A percentile compares a stretch with the other conserved stretches of the same genome.
These are phyloP conservation scores for Colletotrichum orchidophilum DNA, from an alignment of 2,329 filamentous ascomycete species.

Conservation along the genomic window DNA sequence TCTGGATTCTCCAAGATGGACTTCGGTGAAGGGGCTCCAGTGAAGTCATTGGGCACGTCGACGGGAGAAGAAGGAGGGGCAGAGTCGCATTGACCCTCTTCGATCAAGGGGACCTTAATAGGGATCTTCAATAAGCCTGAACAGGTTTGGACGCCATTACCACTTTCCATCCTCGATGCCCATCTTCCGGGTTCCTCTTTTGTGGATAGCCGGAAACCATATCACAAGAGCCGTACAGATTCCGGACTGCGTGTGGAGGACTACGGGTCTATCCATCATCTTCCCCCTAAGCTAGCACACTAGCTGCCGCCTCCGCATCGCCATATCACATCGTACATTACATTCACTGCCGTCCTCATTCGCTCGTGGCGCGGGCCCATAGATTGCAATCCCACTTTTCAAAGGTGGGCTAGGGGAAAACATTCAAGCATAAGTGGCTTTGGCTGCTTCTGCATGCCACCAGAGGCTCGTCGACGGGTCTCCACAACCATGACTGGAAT, in stretches of 20 bases:
- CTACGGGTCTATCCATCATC: neutral
- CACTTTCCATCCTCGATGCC: conserved; percentile 18
- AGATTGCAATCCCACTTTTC: conserved; percentile 3
- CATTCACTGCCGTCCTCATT: conserved; percentile 8
- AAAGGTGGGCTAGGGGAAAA: neutral
- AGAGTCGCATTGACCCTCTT: conserved; percentile 8
- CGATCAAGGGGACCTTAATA: conserved; percentile 1
- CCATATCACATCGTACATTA: conserved; percentile 13
- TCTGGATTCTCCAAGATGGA: neutral
- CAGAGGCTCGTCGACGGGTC: conserved; percentile 3
- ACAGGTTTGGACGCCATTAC: conserved; percentile 15
- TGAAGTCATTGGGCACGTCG: neutral
- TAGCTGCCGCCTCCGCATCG: neutral
- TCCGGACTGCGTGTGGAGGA: neutral
- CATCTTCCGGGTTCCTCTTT: conserved; percentile 6
- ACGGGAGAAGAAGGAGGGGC: neutral
- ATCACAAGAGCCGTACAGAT: neutral
- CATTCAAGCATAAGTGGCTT: conserved; percentile 20
- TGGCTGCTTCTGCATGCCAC: neutral
- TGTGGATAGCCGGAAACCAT: conserved; percentile 2
- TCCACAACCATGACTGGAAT: conserved; percentile 3
- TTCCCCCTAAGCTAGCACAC: neutral
- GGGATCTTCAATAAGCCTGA: conserved; percentile 14
- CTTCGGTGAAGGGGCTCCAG: neutral
- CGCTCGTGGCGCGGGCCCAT: conserved; percentile 16